Conservation (phyloP, 345 rosid genomes). For the Citrus medica region DNA sequence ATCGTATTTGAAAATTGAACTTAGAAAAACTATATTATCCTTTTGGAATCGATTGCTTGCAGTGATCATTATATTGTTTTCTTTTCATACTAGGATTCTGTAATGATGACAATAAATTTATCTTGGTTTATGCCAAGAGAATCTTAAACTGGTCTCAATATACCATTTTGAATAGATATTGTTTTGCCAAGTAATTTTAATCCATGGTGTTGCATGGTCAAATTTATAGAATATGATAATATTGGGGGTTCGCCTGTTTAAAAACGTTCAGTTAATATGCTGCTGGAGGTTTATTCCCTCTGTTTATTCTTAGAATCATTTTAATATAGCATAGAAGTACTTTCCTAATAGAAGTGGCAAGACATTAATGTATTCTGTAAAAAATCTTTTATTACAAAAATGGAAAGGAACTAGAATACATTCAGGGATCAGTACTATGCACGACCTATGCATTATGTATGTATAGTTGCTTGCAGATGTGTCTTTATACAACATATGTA, state of each 20-base stretch:
- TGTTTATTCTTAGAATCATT: neutral
- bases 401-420: neutral
- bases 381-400: neutral
- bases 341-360: neutral
- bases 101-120: neutral
- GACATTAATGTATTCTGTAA: neutral
- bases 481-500: neutral
- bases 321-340: neutral
- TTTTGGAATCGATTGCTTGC: neutral
- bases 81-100: neutral
- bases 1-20: constrained; percentile 2
- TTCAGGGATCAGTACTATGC: neutral
- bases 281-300: neutral
- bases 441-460: neutral
- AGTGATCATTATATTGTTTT: neutral
- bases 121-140: neutral
- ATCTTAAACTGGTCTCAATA: neutral
- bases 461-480: neutral
- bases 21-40: neutral
- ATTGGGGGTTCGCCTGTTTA: neutral
- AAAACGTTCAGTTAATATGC: neutral
- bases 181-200: neutral
- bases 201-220: neutral
- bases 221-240: neutral
- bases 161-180: neutral